Evolutionary conservation across 768 basidiomycete genomes (phyloP), one percentile per base, ranked within the genome.

Genomic region (Candolleomyces eurysporus): DNA sequence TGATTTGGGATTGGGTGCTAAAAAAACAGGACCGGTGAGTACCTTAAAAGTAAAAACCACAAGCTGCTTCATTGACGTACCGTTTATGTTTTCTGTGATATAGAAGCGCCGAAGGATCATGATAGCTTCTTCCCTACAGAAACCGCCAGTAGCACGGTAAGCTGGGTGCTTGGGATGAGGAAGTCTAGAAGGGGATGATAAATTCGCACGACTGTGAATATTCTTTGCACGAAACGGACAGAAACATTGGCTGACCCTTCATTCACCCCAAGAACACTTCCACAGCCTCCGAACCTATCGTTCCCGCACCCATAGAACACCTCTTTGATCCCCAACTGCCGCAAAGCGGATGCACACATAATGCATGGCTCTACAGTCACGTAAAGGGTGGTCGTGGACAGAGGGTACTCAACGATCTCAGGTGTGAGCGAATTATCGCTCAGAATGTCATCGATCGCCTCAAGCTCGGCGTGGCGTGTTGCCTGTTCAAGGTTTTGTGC

Each of bases 331-430:
- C 96, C 96, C 63, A 96, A 75, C 75, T 98, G 97, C 58, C 96
- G 84, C 39, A 99, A 82, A 11, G 96, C 97, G 22, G 93, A 94
- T 13, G 95, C 94, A 66, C 97, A 99, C 97, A 98, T 98, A 72
- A 98, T 94, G 75, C 97, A 99, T 0, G 96, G 97, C 75, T 99
- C 96, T 57, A 99, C 97, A 5, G 97, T 99, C 56, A 98, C 97
- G 72, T 98, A 99, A 31, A 98, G 85, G 2, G 86, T 91, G 21
- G 93, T 96, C 10, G 84, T 79, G 0, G 82, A 80, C 17, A 99
- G 82, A 5, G 92, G 92, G 61, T 91, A 85, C 48, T 72, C 68
- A 0, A 73, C 56, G n/a, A 72, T 62, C 39, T 72, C 68, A 22
- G 85, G 83, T 8, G 90, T 89, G 64, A 90, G 81, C 16, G 68